Percentiles rank a stretch among this genome's conserved stretches.
Evolutionary conservation across 345 rosid species (phyloP).

Genomic region (Acer negundo): DNA sequence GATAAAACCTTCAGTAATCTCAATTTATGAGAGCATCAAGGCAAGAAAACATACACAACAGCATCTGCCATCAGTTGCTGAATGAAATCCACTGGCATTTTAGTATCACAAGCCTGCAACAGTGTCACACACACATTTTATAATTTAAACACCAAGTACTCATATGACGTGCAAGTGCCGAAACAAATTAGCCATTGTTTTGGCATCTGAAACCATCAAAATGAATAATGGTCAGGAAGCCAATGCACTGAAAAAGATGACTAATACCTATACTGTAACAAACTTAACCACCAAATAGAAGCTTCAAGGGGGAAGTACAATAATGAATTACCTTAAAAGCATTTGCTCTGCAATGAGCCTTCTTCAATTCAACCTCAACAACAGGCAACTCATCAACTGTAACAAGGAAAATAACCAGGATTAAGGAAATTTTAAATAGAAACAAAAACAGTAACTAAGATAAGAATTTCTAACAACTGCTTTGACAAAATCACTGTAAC

Average conservation of each 20-base stretch:
- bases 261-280: constrained; percentile 4
- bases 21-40: constrained; percentile 14
- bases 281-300: constrained; percentile 5
- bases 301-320: background rate
- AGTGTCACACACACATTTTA: background rate
- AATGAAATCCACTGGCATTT: constrained; percentile 56
- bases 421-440: constrained; percentile 8
- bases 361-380: constrained; percentile 76
- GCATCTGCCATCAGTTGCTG: constrained; percentile 67
- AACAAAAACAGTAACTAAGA: constrained; percentile 9
- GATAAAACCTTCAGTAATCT: background rate
- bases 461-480: constrained; percentile 11
- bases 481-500: constrained; percentile 10
- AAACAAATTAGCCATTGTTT: constrained; percentile 4
- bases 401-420: constrained; percentile 15
- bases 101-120: constrained; percentile 58
- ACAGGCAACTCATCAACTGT: constrained; percentile 73
- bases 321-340: constrained; percentile 56
- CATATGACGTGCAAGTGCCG: background rate
- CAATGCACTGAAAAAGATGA: constrained; percentile 2
- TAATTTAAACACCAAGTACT: background rate
- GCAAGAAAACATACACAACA: constrained; percentile 46
- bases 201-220: constrained; percentile 2
- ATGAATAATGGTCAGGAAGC: constrained; percentile 5
- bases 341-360: constrained; percentile 80